Evolutionary conservation across 2,329 filamentous ascomycete species (phyloP), one percentile per base, ranked within the genome.

Genomic region (Scytalidium sp.): DNA sequence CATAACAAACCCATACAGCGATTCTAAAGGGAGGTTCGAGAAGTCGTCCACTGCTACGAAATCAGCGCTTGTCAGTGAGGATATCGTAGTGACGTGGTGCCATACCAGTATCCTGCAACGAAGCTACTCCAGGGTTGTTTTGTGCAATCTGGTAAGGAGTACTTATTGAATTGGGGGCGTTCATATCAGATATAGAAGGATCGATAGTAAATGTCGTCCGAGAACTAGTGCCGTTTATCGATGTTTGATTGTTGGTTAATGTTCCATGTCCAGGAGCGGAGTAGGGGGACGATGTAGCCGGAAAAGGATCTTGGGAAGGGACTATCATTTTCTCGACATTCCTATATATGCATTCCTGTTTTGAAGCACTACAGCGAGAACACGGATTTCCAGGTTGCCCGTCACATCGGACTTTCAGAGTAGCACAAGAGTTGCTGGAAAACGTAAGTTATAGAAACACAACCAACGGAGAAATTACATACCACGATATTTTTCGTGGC

Each of bases 401-500:
- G 22, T 53, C 51, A 29, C 51, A 53, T 19, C 51, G 51, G 32
- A 53, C 49, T 41, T 53, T 53, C 39, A 47, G 41, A 41, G 25
- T 20, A 29, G 43, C 51, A 51, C 51, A 53, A 21, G 51, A 50
- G 36, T 46, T 29, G 19, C 51, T 53, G 19, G 13, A 43, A 43
- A 13, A 45, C 36, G 32, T 25, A 43, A 53, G 23, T 39, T 15
- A 41, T 43, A 27, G n/a, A n/a, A 41, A 51, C 27, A 29, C 8
- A 15, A 25, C 32, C 13, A 21, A 25, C 22, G 29, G 20, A 41
- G 15, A 21, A 3, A 47, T 17, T 23, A 41, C 49, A 41, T 27
- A 53, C 52, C 52, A 54, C 43, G 52, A 46, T 19, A 54, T 43
- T 52, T 54, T 54, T 32, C 52, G 52, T 29, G 52, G 50, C 23